Percentiles rank a stretch among this genome's conserved stretches.
phyloP scores from a whole-genome alignment of 768 basidiomycete species.

The Suillus subluteus region DNA sequence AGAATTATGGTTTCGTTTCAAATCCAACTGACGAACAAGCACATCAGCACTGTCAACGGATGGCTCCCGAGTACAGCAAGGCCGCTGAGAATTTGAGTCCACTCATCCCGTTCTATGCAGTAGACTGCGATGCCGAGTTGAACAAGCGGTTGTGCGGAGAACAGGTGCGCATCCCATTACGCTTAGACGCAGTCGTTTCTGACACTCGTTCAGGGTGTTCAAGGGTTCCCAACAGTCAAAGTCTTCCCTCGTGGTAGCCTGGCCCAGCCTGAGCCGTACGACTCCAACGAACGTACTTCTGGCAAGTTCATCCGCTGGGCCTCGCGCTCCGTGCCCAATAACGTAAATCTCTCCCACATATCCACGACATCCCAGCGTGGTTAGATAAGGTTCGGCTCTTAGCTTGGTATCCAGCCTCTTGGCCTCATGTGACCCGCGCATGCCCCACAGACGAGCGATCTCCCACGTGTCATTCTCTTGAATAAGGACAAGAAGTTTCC shows the following conservation, averaged over 20 bases:
- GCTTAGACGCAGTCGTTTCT: neutral
- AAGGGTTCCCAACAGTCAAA: constrained; percentile 96
- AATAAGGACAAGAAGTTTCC: constrained; percentile 80
- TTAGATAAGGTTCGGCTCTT: constrained; percentile 57
- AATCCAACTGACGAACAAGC: constrained; percentile 1
- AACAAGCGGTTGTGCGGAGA: constrained; percentile 86
- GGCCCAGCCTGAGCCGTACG: constrained; percentile 64
- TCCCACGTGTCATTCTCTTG: constrained; percentile 65
- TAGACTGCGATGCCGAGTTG: constrained; percentile 86
- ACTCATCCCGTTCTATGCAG: constrained; percentile 84
- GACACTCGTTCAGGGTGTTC: constrained; percentile 52
- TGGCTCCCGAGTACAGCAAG: constrained; percentile 85
- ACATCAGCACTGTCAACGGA: constrained; percentile 76
- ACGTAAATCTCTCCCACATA: constrained; percentile 60
- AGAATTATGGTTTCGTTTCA: neutral
- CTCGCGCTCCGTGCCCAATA: constrained; percentile 71
- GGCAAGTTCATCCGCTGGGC: constrained; percentile 78
- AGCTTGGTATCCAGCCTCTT: neutral
- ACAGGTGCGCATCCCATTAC: constrained; percentile 47
- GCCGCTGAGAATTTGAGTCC: constrained; percentile 81
- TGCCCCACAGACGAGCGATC: constrained; percentile 38
- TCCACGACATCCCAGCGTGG: constrained; percentile 68
- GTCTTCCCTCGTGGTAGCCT: constrained; percentile 80
- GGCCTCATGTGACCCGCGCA: constrained; percentile 2
- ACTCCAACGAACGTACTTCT: constrained; percentile 70